Percentiles rank a stretch among this genome's conserved stretches.
Evolutionary conservation across 1,139 yeast species (phyloP).

Genomic region (Zygosaccharomyces pseudobailii): DNA sequence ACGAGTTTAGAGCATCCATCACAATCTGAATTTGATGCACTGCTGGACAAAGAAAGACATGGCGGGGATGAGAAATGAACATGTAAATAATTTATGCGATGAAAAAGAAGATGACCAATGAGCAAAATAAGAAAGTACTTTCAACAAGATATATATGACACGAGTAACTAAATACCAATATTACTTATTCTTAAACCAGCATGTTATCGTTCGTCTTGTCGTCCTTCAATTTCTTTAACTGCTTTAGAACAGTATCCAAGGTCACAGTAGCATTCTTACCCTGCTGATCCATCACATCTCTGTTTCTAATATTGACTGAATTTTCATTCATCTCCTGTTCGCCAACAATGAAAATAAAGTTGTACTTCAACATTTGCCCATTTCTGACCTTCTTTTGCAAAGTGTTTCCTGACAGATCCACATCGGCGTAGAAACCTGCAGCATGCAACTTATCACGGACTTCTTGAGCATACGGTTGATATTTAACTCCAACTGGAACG

Average conservation of each 20-base stretch:
- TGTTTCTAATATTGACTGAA: slow-evolving; percentile 86
- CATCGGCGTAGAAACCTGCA: slow-evolving; percentile 83
- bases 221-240: slow-evolving; percentile 57
- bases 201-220: slow-evolving; percentile 67
- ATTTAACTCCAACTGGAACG: slow-evolving; percentile 93
- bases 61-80: slow-evolving; percentile 8
- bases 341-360: slow-evolving; percentile 93
- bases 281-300: slow-evolving; percentile 83
- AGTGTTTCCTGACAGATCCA: slow-evolving; percentile 88
- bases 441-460: slow-evolving; percentile 63
- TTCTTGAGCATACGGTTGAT: slow-evolving; percentile 78
- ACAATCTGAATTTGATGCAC: slow-evolving; percentile 20
- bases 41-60: slow-evolving; percentile 21
- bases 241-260: slow-evolving; percentile 64
- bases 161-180: slow-evolving; percentile 2
- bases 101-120: neutral
- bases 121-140: neutral
- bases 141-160: slow-evolving; percentile 3
- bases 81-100: neutral
- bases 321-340: slow-evolving; percentile 77
- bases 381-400: slow-evolving; percentile 94
- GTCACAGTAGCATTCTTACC: slow-evolving; percentile 81
- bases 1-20: slow-evolving; percentile 11
- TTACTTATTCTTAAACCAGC: slow-evolving; percentile 17
- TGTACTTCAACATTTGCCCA: slow-evolving; percentile 88